Percentiles rank a stretch among this genome's conserved stretches.
Conservation (phyloP, 306 rosid species). For the Luffa acutangula region DNA sequence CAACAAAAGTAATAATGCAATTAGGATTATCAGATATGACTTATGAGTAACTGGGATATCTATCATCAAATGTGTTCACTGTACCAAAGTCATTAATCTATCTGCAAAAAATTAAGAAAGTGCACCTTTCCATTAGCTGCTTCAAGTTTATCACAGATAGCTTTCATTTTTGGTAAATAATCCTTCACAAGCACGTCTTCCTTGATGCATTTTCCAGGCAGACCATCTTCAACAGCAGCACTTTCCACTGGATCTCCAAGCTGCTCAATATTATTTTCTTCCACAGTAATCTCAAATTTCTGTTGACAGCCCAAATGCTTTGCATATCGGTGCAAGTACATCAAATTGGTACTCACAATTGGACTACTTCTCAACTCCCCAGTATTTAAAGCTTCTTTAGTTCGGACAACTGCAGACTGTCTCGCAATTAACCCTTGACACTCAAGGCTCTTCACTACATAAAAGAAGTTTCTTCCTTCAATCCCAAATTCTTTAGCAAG, state of each 20-base stretch:
- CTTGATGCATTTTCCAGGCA: constrained; percentile 18
- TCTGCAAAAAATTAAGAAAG: constrained; percentile 8
- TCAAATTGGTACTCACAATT: constrained; percentile 53
- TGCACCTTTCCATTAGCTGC: constrained; percentile 72
- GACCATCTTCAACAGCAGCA: constrained; percentile 16
- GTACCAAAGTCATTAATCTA: neutral
- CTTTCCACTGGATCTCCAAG: constrained; percentile 13
- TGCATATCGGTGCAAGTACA: constrained; percentile 68
- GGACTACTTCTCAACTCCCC: constrained; percentile 35
- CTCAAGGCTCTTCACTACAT: constrained; percentile 61
- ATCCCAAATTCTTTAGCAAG: constrained; percentile 57
- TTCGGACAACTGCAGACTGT: constrained; percentile 61
- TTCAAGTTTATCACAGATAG: constrained; percentile 54
- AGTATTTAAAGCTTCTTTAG: constrained; percentile 31
- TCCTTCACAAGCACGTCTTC: constrained; percentile 57
- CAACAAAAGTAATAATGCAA: constrained; percentile 16
- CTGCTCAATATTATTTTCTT: constrained; percentile 19
- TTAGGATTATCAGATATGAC: constrained; percentile 7
- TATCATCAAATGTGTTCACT: neutral
- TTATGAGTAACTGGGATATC: neutral
- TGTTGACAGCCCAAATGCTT: constrained; percentile 52
- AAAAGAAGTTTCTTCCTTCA: constrained; percentile 50
- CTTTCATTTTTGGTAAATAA: constrained; percentile 61
- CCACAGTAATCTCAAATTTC: constrained; percentile 48
- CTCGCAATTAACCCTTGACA: constrained; percentile 65